Percentiles rank a stretch among this genome's conserved stretches.
Evolutionary conservation across 2,329 filamentous ascomycete species (phyloP).

Genomic region (Fusarium dlaminii): DNA sequence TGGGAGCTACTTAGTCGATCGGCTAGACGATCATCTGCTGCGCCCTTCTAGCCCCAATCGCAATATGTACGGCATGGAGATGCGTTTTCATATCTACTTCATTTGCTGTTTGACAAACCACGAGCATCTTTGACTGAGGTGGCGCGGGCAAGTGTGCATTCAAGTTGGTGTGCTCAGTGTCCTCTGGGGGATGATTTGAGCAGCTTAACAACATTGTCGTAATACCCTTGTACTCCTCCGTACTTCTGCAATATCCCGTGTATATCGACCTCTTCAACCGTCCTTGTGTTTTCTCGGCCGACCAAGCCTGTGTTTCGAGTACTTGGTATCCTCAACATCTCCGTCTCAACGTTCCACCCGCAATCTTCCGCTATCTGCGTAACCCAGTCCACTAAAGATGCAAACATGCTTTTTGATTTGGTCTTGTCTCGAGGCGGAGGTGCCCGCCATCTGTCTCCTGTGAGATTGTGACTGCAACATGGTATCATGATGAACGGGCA

Average conservation of each 20-base stretch:
- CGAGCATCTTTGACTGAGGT: neutral
- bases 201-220: constrained; percentile 69
- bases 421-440: constrained; percentile 61
- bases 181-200: constrained; percentile 55
- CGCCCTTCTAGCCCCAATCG: neutral
- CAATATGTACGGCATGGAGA: neutral
- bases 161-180: constrained; percentile 23
- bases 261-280: constrained; percentile 51
- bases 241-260: constrained; percentile 58
- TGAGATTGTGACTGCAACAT: constrained; percentile 90
- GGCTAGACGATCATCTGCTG: neutral
- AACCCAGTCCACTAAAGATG: constrained; percentile 84
- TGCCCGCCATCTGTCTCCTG: constrained; percentile 78
- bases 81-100: neutral
- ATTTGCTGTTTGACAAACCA: neutral
- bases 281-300: constrained; percentile 62
- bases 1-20: neutral
- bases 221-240: constrained; percentile 66
- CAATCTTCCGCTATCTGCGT: constrained; percentile 74
- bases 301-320: constrained; percentile 87
- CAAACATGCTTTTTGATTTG: constrained; percentile 76
- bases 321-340: constrained; percentile 90
- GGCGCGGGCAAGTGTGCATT: neutral
- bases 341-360: constrained; percentile 80
- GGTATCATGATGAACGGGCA: constrained; percentile 93